Evolutionary conservation across 495 filamentous ascomycete species (phyloP), one percentile per base, ranked within the genome.

Genomic region (Jackrogersella multiformis): DNA sequence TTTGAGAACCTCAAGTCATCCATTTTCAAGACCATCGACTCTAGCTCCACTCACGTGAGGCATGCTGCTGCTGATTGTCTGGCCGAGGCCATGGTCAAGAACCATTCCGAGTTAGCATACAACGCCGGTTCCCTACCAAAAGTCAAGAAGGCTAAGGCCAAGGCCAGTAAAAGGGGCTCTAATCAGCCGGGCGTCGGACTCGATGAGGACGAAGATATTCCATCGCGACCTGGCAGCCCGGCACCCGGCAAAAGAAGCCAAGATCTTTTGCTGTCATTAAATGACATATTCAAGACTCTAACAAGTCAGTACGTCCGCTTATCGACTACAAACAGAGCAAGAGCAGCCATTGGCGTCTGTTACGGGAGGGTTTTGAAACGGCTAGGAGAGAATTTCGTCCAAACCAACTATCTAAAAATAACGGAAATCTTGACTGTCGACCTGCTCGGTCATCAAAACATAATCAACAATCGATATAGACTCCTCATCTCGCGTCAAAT

Each of bases 61-160:
- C 88, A 92, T 77, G 91, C 94, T 7, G 92, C 92, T n/a, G 93
- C 93, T 6, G 91, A 92, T 28, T 93, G 90, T 74, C 81, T 97
- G 32, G 89, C 93, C 26, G 85, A 89, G 35, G 85, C 85, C 13
- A 78, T 98, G 54, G 89, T 96, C 18, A 92, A 93, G 71, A 85
- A 85, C 23, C 92, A 94, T 76, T 92, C 92, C 2, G 88, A 88
- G 41, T 80, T 84, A 38, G 78, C 83, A 2, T 76, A 82, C 30
- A 76, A 82, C 2, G 81, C 87, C 12, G 78, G 80, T 72, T 66
- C 85, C 12, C 46, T 86, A 16, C 83, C 87, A 2, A 88, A 90
- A 69, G 80, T 88, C 5, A 92, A 89, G 77, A 96, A 92, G 73
- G 79, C 85, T 10, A 94, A 92, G 68, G 86, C 88, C 39, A 85